Evolutionary conservation across 2,329 filamentous ascomycete species (phyloP), one percentile per base, ranked within the genome.

Genomic region (Cladosporium halotolerans): DNA sequence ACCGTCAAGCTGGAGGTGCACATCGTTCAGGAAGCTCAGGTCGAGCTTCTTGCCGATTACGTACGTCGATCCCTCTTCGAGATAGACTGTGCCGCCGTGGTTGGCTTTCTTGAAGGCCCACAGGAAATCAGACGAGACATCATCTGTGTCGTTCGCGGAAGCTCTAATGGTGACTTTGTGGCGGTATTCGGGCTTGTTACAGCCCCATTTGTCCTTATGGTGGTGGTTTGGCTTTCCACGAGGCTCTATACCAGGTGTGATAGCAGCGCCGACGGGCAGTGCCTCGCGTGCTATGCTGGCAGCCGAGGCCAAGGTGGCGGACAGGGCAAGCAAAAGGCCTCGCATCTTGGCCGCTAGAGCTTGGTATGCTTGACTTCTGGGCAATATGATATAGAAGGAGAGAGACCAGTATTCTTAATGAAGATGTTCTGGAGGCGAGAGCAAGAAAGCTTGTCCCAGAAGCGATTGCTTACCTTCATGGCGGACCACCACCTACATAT

Each of bases 31-130:
- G 56, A 81, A 82, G 7, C 74, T 82, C 56, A 83, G 64, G 57
- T 83, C 79, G 10, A 83, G 68, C 54, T 78, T 80, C 66, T 77
- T 80, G 52, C 79, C 80, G 58, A 83, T 81, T 16, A 83, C 67
- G 61, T 78, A 83, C 1, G 72, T 79, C 62, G 79, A 68, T 3
- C 74, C 75, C 60, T 77, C 76, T 32, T 79, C 70, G 1, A 83
- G 66, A 39, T 79, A 71, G 3, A 84, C 67, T 3, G 79, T 76
- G 13, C 81, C 81, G 43, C 81, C 81, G 34, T 80, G 69, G 60
- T 84, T 83, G 2, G 81, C 80, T 50, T 75, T 71, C 60, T 76
- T 72, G 39, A 84, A 66, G 0, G 76, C 81, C 62, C 70, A 70
- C 28, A 78, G 69, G 60, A 84, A 82, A 34, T 79, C 77, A 7